These are phyloP conservation scores for Fusarium sororula DNA, from an alignment of 2,329 filamentous ascomycete genomes.

Conservation along the genomic window DNA sequence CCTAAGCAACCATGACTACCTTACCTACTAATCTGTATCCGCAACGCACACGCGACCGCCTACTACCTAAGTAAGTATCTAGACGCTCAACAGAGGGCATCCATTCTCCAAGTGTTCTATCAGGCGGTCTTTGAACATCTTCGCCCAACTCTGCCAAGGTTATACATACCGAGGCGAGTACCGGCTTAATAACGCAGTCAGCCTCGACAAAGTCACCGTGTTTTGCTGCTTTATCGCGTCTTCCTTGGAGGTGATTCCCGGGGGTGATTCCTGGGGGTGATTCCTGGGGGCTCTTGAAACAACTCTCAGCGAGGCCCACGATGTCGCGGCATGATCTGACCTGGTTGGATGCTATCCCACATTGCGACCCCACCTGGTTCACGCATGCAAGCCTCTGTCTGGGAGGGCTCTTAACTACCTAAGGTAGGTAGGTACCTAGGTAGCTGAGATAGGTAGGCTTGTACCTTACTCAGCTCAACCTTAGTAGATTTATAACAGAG, in stretches of 20 bases:
- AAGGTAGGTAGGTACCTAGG: background rate
- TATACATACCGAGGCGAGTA: background rate
- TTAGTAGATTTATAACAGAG: background rate
- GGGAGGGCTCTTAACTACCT: background rate
- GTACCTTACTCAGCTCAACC: background rate
- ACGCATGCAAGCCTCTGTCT: background rate
- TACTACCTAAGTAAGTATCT: background rate
- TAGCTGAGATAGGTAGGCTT: background rate
- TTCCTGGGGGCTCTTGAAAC: background rate
- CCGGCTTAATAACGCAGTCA: background rate
- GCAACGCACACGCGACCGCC: background rate
- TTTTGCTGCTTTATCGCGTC: background rate
- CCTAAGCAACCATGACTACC: background rate
- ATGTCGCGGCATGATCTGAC: background rate
- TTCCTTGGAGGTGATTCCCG: background rate
- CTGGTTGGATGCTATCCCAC: background rate
- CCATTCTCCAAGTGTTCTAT: background rate
- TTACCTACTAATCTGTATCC: background rate
- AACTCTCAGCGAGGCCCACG: background rate
- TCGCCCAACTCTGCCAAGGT: background rate
- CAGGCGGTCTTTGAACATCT: background rate
- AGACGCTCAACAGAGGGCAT: background rate
- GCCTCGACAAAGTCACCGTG: background rate
- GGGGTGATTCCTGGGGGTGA: too few relatives aligned
- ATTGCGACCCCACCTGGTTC: background rate